These are phyloP conservation scores for Aspergillus felis DNA, from an alignment of 2,329 filamentous ascomycete species.

Conservation along the genomic window DNA sequence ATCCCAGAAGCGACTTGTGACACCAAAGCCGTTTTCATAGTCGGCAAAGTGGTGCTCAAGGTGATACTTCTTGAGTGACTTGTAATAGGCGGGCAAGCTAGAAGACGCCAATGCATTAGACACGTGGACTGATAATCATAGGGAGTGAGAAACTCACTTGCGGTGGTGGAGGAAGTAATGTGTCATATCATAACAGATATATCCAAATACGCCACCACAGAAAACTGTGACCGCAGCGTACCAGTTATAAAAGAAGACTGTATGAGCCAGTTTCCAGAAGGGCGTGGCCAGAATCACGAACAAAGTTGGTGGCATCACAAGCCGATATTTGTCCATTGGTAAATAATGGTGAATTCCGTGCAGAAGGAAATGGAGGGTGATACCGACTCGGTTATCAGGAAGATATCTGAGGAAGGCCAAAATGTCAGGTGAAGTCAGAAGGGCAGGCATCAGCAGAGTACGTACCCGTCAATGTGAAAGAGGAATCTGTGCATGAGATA, in stretches of 20 bases:
- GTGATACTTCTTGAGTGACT: constrained; percentile 93
- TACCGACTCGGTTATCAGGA: constrained; percentile 81
- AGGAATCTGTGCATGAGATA: constrained; percentile 85
- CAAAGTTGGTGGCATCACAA: constrained; percentile 93
- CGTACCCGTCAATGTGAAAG: constrained; percentile 90
- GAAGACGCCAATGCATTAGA: constrained; percentile 6
- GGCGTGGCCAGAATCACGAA: constrained; percentile 80
- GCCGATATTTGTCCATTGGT: constrained; percentile 96
- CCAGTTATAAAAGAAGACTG: constrained; percentile 81
- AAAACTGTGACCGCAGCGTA: constrained; percentile 72
- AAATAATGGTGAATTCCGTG: constrained; percentile 98
- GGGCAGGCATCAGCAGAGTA: constrained; percentile 13
- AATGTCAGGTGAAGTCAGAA: background rate
- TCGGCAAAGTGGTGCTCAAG: constrained; percentile 96
- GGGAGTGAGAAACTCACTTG: constrained; percentile 55
- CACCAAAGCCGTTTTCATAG: constrained; percentile 95
- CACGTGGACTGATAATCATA: background rate
- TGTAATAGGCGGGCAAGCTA: constrained; percentile 81
- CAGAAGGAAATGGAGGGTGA: constrained; percentile 87
- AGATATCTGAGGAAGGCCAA: constrained; percentile 59
- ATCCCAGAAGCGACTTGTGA: constrained; percentile 97
- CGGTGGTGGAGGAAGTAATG: constrained; percentile 98
- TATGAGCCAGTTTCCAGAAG: constrained; percentile 88
- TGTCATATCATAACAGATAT: constrained; percentile 93
- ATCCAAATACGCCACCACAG: constrained; percentile 90